These are phyloP conservation scores for Alternaria dauci DNA, from an alignment of 2,329 filamentous ascomycete genomes.

Conservation along the genomic window DNA sequence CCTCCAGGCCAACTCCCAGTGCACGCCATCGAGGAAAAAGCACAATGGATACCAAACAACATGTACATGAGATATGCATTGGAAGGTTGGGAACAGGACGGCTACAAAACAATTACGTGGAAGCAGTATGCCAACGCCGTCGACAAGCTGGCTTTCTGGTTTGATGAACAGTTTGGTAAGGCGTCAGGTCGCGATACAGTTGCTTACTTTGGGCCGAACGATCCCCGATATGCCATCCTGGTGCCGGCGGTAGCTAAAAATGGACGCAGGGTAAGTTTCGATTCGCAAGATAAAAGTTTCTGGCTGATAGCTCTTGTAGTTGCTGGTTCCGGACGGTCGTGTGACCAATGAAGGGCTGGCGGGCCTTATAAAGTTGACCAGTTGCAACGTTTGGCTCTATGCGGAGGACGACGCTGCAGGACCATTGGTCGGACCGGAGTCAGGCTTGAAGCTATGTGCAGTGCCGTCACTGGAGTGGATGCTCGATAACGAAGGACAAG, in stretches of 20 bases:
- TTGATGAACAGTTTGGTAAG: neutral
- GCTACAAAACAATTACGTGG: neutral
- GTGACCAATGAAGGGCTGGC: neutral
- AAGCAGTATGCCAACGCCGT: neutral
- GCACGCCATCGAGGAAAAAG: conserved; percentile 28
- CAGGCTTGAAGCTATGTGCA: neutral
- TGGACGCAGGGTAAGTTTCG: neutral
- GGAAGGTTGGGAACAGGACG: neutral
- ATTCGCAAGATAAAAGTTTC: neutral
- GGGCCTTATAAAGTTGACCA: neutral
- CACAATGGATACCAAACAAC: conserved; percentile 8
- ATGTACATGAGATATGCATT: no score
- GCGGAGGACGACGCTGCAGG: neutral
- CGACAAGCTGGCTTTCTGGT: neutral
- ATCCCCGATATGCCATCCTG: neutral
- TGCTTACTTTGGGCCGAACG: neutral
- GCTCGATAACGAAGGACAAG: neutral
- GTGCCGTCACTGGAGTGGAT: neutral
- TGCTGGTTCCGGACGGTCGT: neutral
- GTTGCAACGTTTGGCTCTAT: neutral
- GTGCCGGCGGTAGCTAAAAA: neutral
- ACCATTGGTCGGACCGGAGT: neutral
- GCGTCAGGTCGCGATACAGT: neutral
- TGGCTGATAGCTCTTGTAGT: neutral
- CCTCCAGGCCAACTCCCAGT: conserved; percentile 11